phyloP scores from a whole-genome alignment of 768 basidiomycete species.

The Myochromella boudieri region DNA sequence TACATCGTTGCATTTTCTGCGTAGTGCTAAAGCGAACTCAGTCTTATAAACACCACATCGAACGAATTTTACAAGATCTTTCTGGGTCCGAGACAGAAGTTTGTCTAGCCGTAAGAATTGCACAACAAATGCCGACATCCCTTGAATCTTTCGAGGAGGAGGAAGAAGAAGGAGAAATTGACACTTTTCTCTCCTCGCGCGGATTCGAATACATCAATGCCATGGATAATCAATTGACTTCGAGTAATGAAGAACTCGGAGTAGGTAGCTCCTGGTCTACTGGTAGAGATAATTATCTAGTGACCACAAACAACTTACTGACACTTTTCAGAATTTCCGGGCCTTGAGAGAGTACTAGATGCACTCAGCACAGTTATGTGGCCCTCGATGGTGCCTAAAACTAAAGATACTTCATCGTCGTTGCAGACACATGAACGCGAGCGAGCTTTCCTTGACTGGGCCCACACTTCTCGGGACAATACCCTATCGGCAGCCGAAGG shows the following conservation, averaged over 20 bases:
- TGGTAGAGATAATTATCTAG: constrained; percentile 23
- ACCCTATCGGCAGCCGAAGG: constrained; percentile 23
- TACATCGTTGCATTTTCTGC: constrained; percentile 7
- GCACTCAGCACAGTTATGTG: constrained; percentile 88
- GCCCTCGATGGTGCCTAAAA: constrained; percentile 66
- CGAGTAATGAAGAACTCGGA: constrained; percentile 12
- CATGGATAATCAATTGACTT: constrained; percentile 21
- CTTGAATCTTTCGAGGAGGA: constrained; percentile 21
- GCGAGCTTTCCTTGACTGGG: constrained; percentile 41
- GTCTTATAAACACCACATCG: constrained; percentile 60
- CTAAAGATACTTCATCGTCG: constrained; percentile 15
- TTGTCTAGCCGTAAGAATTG: constrained; percentile 62
- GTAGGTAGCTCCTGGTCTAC: constrained; percentile 15
- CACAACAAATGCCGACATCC: constrained; percentile 13
- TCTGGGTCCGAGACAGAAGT: constrained; percentile 66
- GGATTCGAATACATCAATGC: constrained; percentile 81
- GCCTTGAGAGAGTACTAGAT: constrained; percentile 69
- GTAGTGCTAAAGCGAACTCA: constrained; percentile 27
- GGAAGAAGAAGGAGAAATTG: constrained; percentile 48
- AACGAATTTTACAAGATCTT: constrained; percentile 47
- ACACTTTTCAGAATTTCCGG: constrained; percentile 40
- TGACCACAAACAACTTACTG: background rate
- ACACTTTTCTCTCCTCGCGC: constrained; percentile 63
- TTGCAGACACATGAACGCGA: constrained; percentile 24
- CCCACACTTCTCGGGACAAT: constrained; percentile 37